Base-by-base conservation (phyloP, 2,329 filamentous ascomycete species). In the Madurella fahalii region DNA sequence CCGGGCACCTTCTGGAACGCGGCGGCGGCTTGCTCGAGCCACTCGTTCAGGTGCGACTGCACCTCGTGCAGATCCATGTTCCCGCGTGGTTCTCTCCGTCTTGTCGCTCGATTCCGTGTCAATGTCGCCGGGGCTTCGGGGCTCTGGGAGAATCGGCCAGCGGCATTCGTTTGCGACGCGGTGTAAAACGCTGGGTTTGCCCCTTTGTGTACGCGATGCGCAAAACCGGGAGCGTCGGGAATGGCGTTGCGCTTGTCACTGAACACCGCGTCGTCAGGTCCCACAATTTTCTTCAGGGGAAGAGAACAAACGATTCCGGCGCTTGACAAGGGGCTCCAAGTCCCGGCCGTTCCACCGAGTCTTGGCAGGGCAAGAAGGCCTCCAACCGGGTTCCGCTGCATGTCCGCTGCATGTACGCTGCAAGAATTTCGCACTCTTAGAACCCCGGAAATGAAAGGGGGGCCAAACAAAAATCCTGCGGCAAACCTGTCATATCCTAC, bases 1-100 rank as follows among this genome's bases (percentile, higher is more conserved):
- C 94, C 94, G 31, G 94, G 95, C 40, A 99, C 82, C 67, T 88
- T 90, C 67, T 96, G 92, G 69, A 99, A 95, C 54, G 85, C 80
- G 56, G 83, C 75, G 50, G 77, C 76, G 20, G 80, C 72, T 60
- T 78, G 75, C 58, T 79, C 73, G 44, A 82, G 72, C 61, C 79
- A 78, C 54, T 75, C 69, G 55, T 78, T 73, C 58, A 82, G 64
- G 62, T 82, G 74, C 52, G 71, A 72, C 65, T 85, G 82, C 34
- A 82, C 74, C 65, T 83, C 79, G 65, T 84, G 79, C 52, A 86
- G 72, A 65, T 87, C 84, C 84, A 87, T 87, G 34, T 11, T 37
- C 32, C 31, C 51, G n/a, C 17, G 20, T 12, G 31, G 40, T 44
- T 43, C 32, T 16, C 40, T 40, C 16, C 4, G 16, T n/a, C 32